phyloP scores from a whole-genome alignment of 2,329 filamentous ascomycete genomes.

The Westerdykella aurantiaca region DNA sequence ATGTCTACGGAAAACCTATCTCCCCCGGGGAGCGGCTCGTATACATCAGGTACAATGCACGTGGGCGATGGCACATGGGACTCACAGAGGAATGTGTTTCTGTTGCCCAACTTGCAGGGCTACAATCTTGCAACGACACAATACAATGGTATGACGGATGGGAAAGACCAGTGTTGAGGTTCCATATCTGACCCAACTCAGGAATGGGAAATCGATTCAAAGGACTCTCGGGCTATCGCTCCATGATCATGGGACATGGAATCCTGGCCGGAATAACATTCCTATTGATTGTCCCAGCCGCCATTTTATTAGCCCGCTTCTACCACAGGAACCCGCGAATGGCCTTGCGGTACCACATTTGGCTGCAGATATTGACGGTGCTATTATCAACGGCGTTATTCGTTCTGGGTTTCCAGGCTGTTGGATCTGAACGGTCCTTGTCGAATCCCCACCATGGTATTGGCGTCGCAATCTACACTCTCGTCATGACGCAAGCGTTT shows the following conservation, averaged over 20 bases:
- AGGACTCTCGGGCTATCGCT: conserved; percentile 63
- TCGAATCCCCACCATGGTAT: conserved; percentile 84
- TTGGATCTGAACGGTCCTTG: conserved; percentile 64
- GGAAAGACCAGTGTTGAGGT: background rate
- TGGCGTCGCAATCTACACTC: conserved; percentile 69
- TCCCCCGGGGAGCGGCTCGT: conserved; percentile 65
- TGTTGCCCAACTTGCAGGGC: conserved; percentile 70
- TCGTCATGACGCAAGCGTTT: conserved; percentile 65
- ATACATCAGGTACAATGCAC: conserved; percentile 66
- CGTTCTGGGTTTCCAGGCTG: conserved; percentile 70
- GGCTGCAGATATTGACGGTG: conserved; percentile 64
- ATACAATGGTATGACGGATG: conserved; percentile 63
- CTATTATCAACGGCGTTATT: conserved; percentile 66
- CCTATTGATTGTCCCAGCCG: conserved; percentile 64
- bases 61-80: conserved; percentile 85
- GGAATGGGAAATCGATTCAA: conserved; percentile 80
- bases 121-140: conserved; percentile 76
- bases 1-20: conserved; percentile 48
- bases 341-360: conserved; percentile 65
- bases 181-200: conserved; percentile 28
- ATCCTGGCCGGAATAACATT: conserved; percentile 68
- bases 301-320: conserved; percentile 70
- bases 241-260: conserved; percentile 64
- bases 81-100: conserved; percentile 67
- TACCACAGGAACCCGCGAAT: conserved; percentile 56